Evolutionary conservation across 371 early-diverging fungal species (phyloP).

Genomic region (Choanephora cucurbitarum): DNA sequence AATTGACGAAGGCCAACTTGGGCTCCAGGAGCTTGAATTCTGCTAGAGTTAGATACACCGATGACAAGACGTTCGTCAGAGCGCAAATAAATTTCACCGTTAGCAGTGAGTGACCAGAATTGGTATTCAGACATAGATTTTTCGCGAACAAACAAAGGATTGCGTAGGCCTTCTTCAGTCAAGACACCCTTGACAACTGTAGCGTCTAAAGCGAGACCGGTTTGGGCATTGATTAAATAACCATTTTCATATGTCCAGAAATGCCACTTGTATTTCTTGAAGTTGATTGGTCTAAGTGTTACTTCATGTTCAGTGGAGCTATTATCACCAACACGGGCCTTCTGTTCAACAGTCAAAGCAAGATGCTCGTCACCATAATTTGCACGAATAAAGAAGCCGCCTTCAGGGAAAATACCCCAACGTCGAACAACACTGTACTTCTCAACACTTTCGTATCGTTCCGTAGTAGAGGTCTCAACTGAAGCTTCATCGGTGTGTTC

Average conservation of each 20-base stretch:
- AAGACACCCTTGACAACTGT: conserved; percentile 30
- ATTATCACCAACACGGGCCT: conserved; percentile 14
- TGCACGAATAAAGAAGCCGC: conserved; percentile 41
- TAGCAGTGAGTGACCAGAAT: conserved; percentile 40
- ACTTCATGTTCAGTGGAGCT: conserved; percentile 32
- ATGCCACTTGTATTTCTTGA: conserved; percentile 45
- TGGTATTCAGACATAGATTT: conserved; percentile 30
- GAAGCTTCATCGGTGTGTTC: conserved; percentile 21
- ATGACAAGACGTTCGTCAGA: conserved; percentile 38
- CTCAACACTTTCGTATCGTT: conserved; percentile 30
- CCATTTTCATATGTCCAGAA: conserved; percentile 55
- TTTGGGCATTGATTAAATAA: conserved; percentile 56
- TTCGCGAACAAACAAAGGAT: conserved; percentile 33
- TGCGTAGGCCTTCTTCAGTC: conserved; percentile 39
- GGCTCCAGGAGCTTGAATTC: conserved; percentile 36
- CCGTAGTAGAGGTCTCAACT: conserved; percentile 19
- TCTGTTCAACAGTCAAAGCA: conserved; percentile 41
- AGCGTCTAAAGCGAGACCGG: conserved; percentile 52
- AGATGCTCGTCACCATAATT: conserved; percentile 33
- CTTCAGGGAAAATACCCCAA: conserved; percentile 50
- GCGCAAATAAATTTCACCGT: conserved; percentile 43
- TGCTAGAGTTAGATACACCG: conserved; percentile 31
- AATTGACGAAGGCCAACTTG: conserved; percentile 41
- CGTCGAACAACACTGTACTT: conserved; percentile 38
- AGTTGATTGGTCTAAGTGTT: conserved; percentile 33